Evolutionary conservation across 2,329 filamentous ascomycete genomes (phyloP).

Genomic region (Fusarium sp.): DNA sequence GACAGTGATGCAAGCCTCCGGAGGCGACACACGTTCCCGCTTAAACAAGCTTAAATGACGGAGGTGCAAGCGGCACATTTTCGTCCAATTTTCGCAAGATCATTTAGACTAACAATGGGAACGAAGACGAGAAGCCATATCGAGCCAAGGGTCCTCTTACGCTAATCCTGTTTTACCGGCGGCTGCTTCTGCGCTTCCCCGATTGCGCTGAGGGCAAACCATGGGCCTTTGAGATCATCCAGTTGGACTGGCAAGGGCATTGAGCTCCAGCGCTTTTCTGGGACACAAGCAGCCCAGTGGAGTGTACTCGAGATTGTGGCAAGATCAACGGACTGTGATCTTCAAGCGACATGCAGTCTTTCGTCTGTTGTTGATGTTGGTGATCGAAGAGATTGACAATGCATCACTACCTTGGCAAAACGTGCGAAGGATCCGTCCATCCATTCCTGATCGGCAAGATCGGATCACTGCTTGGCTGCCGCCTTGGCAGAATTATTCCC

Average conservation of each 20-base stretch:
- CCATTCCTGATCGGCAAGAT: constrained; percentile 23
- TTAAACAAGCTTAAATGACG: constrained; percentile 38
- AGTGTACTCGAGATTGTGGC: background rate
- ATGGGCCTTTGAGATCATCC: background rate
- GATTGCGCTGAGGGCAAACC: background rate
- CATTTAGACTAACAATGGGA: background rate
- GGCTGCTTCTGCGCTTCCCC: background rate
- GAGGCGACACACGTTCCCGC: background rate
- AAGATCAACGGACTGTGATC: background rate
- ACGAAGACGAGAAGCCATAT: background rate
- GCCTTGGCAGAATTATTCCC: constrained; percentile 21
- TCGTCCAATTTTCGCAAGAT: background rate
- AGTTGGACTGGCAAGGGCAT: background rate
- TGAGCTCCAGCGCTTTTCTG: background rate
- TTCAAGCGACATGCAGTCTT: background rate
- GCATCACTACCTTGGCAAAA: constrained; percentile 7
- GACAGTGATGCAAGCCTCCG: constrained; percentile 6
- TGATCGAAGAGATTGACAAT: constrained; percentile 17
- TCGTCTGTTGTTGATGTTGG: background rate
- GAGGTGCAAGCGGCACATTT: background rate
- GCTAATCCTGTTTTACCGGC: background rate
- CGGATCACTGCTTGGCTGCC: constrained; percentile 3
- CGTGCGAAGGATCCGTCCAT: background rate
- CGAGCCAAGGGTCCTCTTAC: background rate
- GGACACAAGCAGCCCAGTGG: background rate